Conservation (phyloP, 192 early-diverging fungal species). For the Umbelopsis vinacea region DNA sequence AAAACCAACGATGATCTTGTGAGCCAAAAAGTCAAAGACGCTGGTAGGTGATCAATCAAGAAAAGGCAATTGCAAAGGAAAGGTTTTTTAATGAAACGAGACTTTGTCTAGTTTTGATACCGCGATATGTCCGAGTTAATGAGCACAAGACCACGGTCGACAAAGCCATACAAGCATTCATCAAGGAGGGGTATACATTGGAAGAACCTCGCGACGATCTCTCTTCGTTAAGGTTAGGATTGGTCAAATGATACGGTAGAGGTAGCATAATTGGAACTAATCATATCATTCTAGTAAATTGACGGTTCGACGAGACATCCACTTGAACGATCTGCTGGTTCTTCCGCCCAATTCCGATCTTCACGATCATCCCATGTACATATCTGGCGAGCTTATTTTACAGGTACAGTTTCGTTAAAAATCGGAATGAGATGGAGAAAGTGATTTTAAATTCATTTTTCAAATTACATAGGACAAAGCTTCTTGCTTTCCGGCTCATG, state of each 20-base stretch:
- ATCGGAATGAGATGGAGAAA: too few species aligned
- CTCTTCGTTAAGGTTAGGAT: constrained; percentile 27
- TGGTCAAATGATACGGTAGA: neutral
- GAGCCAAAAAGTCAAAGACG: constrained; percentile 57
- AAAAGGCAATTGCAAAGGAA: too few species aligned
- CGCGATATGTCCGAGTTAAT: constrained; percentile 91
- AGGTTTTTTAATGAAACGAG: too few species aligned
- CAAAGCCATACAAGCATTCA: constrained; percentile 65
- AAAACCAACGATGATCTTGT: constrained; percentile 75
- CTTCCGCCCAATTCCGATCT: constrained; percentile 89
- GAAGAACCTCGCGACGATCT: constrained; percentile 41
- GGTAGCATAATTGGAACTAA: too few species aligned
- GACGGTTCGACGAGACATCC: constrained; percentile 62
- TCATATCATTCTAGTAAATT: constrained; percentile 3
- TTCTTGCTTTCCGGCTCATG: constrained; percentile 91
- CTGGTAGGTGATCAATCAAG: constrained; percentile 32
- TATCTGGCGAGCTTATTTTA: constrained; percentile 81
- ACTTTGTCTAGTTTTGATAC: constrained; percentile 58
- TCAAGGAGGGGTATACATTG: constrained; percentile 59
- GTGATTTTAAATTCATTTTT: too few species aligned
- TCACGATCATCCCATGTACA: constrained; percentile 78
- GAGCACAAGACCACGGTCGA: constrained; percentile 73
- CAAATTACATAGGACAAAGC: constrained; percentile 78
- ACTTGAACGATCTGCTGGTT: constrained; percentile 83
- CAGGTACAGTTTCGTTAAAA: constrained; percentile 54